Percentiles rank a stretch among this genome's conserved stretches.
phyloP scores from a whole-genome alignment of 75 land plant genomes.

The Sequoiadendron giganteum region DNA sequence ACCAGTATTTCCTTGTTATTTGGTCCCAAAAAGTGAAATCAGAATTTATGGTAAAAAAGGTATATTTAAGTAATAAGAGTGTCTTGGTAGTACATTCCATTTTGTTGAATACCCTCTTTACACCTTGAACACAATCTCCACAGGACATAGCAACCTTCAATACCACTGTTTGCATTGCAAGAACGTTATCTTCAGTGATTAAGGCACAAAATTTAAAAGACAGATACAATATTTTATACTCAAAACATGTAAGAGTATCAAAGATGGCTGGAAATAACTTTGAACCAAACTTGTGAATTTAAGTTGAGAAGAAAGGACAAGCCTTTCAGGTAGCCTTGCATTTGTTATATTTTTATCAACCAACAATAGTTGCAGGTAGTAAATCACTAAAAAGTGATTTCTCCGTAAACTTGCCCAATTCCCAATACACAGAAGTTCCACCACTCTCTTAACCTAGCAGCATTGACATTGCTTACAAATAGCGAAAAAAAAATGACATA shows the following conservation, averaged over 20 bases:
- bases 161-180: slow-evolving; percentile 73
- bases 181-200: not conserved
- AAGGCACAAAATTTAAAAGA: not conserved
- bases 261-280: not conserved
- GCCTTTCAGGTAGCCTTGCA: too few relatives aligned
- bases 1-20: not conserved
- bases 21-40: not conserved
- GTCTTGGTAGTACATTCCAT: slow-evolving; percentile 64
- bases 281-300: too few relatives aligned
- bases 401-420: too few relatives aligned
- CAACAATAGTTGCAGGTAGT: too few relatives aligned
- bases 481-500: too few relatives aligned
- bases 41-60: not conserved
- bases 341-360: too few relatives aligned
- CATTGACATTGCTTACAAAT: too few relatives aligned
- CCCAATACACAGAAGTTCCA: too few relatives aligned
- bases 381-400: too few relatives aligned
- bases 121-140: slow-evolving; percentile 83
- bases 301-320: too few relatives aligned
- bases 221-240: not conserved
- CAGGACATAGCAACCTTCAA: slow-evolving; percentile 91
- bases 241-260: not conserved
- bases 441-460: too few relatives aligned
- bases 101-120: slow-evolving; percentile 72
- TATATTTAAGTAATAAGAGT: not conserved